These are phyloP conservation scores for Vitis cinerea DNA, from an alignment of 164 flowering plant species.

Conservation along the genomic window DNA sequence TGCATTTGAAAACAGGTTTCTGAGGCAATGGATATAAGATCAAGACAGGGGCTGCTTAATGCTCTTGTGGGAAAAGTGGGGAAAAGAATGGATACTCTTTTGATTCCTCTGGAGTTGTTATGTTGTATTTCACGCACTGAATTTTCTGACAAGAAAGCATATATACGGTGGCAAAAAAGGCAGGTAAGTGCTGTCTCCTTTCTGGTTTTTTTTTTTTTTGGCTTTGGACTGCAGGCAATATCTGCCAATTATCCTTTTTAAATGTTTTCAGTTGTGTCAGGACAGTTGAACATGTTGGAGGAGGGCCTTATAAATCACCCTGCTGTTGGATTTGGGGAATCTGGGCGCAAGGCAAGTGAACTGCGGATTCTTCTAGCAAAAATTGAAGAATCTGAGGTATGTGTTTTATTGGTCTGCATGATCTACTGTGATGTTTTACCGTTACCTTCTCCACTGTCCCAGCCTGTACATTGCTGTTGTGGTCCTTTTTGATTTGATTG, in stretches of 20 bases:
- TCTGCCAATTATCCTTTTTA: not conserved
- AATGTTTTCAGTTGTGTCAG: constrained; percentile 14
- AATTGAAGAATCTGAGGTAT: constrained; percentile 98
- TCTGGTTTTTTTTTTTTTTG: not conserved
- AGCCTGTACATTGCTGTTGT: no score
- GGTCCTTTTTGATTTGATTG: no score
- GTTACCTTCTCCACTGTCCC: no score
- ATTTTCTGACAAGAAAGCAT: constrained; percentile 93
- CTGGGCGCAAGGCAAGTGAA: constrained; percentile 75
- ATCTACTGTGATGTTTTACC: no score
- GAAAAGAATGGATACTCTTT: constrained; percentile 91
- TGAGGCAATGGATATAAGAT: constrained; percentile 89
- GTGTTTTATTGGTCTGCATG: constrained; percentile 2
- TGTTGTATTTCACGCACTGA: constrained; percentile 87
- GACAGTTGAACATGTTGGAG: constrained; percentile 86
- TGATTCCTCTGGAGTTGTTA: constrained; percentile 89
- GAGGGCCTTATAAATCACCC: constrained; percentile 96
- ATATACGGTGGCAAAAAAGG: constrained; percentile 95
- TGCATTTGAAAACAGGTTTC: constrained; percentile 57
- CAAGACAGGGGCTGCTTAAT: constrained; percentile 87
- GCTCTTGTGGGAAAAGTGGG: constrained; percentile 90
- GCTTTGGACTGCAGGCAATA: not conserved
- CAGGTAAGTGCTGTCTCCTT: constrained; percentile 52
- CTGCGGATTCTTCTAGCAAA: constrained; percentile 69
- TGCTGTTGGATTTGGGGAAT: constrained; percentile 88